Conservation (phyloP, 2,329 filamentous ascomycete species). For the Thielaviopsis euricoi region DNA sequence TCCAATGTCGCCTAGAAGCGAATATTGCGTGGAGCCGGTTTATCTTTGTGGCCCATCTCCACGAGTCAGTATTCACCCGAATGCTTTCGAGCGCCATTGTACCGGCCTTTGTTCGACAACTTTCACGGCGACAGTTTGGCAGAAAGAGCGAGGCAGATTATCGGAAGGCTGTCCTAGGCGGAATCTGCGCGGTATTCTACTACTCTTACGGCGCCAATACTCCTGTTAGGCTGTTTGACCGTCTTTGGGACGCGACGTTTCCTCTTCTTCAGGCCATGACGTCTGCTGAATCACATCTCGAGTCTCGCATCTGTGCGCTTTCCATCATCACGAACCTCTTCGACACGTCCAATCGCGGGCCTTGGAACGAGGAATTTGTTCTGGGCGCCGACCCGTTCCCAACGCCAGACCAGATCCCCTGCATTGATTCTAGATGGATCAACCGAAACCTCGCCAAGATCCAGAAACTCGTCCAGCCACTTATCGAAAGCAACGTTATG, state of each 20-base stretch:
- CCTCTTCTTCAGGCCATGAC: constrained; percentile 19
- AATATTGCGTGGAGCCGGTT: constrained; percentile 78
- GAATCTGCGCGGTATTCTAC: constrained; percentile 67
- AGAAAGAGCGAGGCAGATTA: constrained; percentile 39
- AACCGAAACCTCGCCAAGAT: constrained; percentile 52
- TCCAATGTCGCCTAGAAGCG: constrained; percentile 54
- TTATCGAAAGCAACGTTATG: constrained; percentile 44
- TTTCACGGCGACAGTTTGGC: constrained; percentile 6
- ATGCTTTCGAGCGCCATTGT: constrained; percentile 21
- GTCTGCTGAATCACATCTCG: constrained; percentile 6
- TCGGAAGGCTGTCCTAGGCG: constrained; percentile 42
- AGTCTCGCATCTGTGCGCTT: constrained; percentile 39
- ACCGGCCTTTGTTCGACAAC: constrained; percentile 6
- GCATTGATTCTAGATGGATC: constrained; percentile 75
- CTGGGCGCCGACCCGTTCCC: constrained; percentile 40
- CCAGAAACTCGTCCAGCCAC: constrained; percentile 42
- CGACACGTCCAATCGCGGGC: constrained; percentile 36
- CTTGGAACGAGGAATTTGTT: constrained; percentile 63
- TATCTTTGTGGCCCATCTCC: constrained; percentile 54
- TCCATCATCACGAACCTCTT: constrained; percentile 54
- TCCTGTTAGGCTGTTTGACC: constrained; percentile 48
- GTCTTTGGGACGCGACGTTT: constrained; percentile 65
- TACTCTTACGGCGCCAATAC: constrained; percentile 62
- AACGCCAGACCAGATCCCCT: constrained; percentile 58
- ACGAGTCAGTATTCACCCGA: constrained; percentile 40